These are phyloP conservation scores for Pseudocercospora pini-densiflorae DNA, from an alignment of 2,329 filamentous ascomycete species.

Conservation along the genomic window DNA sequence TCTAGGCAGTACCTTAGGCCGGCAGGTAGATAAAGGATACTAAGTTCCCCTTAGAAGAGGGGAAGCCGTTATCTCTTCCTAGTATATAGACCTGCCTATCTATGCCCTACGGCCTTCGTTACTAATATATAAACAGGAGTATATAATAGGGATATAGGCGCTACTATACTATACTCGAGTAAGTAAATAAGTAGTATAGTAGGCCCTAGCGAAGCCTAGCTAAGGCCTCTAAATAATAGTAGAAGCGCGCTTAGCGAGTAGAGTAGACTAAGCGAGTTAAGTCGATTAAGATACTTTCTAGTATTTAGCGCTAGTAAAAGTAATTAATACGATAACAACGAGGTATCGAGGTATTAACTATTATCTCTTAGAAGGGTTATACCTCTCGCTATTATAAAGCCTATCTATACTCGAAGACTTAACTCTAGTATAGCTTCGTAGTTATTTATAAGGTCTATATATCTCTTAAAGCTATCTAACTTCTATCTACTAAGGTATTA, in stretches of 20 bases:
- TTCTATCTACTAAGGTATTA: slow-evolving; percentile 2
- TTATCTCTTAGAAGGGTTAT: background rate
- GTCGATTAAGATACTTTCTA: background rate
- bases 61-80: too few relatives aligned
- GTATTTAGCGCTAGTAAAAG: background rate
- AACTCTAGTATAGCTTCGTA: slow-evolving; percentile 8
- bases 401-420: background rate
- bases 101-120: too few relatives aligned
- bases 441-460: background rate
- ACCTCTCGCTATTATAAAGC: background rate
- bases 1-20: too few relatives aligned
- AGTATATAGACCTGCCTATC: too few relatives aligned
- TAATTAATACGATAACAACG: background rate
- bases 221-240: background rate
- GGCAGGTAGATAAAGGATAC: too few relatives aligned
- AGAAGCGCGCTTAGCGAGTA: background rate
- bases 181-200: background rate
- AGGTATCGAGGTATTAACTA: background rate
- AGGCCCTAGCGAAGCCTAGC: background rate
- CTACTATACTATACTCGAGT: background rate
- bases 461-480: slow-evolving; percentile 4
- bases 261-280: background rate
- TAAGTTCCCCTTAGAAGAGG: too few relatives aligned
- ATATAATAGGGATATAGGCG: background rate
- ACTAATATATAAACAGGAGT: too few relatives aligned